A percentile compares a stretch with the other conserved stretches of the same genome.
These are phyloP conservation scores for Penicillium cinerascens DNA, from an alignment of 495 filamentous ascomycete species.

Conservation along the genomic window DNA sequence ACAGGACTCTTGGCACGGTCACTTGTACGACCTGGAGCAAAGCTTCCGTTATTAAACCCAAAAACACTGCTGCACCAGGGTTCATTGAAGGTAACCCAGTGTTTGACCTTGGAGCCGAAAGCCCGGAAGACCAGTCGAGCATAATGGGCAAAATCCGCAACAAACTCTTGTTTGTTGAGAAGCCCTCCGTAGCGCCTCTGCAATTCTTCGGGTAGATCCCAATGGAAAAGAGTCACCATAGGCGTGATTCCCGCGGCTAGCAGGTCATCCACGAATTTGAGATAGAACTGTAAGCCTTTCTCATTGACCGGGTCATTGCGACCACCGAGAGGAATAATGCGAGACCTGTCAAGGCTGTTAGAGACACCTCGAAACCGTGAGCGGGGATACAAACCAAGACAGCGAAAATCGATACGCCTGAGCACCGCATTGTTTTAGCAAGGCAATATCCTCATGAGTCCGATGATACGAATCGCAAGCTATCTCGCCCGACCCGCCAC, in stretches of 20 bases:
- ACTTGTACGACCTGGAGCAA: slow-evolving; percentile 50
- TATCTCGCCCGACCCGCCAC: slow-evolving; percentile 62
- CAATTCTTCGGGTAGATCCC: slow-evolving; percentile 51
- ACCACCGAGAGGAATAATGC: slow-evolving; percentile 62
- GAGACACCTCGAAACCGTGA: not conserved
- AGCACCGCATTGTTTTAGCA: slow-evolving; percentile 63
- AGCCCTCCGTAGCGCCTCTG: slow-evolving; percentile 51
- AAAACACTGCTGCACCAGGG: slow-evolving; percentile 51
- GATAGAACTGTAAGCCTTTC: slow-evolving; percentile 47
- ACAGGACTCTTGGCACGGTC: slow-evolving; percentile 45
- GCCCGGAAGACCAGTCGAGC: slow-evolving; percentile 45
- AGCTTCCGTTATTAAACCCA: slow-evolving; percentile 50
- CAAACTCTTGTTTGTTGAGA: slow-evolving; percentile 51
- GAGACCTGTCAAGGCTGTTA: slow-evolving; percentile 44
- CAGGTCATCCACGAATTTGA: slow-evolving; percentile 48
- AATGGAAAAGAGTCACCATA: slow-evolving; percentile 52
- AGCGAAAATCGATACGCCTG: slow-evolving; percentile 72
- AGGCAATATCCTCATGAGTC: slow-evolving; percentile 67
- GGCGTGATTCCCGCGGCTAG: slow-evolving; percentile 47
- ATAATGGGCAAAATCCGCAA: slow-evolving; percentile 49
- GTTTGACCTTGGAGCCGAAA: slow-evolving; percentile 47
- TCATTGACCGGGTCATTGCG: slow-evolving; percentile 47
- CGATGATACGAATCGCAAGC: slow-evolving; percentile 77
- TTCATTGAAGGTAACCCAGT: slow-evolving; percentile 58
- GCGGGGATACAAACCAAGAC: slow-evolving; percentile 47